Evolutionary conservation across 1,139 yeast genomes (phyloP).

Genomic region (Yarrowia galli): DNA sequence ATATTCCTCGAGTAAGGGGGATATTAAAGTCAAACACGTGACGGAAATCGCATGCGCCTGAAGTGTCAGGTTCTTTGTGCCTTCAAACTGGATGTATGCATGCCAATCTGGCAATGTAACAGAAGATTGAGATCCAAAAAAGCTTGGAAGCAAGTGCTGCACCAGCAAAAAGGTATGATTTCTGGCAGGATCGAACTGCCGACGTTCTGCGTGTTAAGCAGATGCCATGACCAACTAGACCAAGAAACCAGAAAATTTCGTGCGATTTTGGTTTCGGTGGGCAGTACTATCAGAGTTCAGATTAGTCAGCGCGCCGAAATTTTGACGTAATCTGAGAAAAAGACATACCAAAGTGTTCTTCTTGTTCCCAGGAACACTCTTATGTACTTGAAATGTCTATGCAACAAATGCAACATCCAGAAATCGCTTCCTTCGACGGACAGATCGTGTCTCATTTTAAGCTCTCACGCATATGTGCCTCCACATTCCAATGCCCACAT

Average conservation of each 20-base stretch:
- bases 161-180: slow-evolving; percentile 4
- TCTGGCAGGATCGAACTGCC: slow-evolving; percentile 97
- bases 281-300: neutral
- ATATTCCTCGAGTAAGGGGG: neutral
- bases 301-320: neutral
- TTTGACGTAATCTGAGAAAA: no score
- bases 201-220: slow-evolving; percentile 99
- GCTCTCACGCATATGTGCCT: neutral
- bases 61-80: neutral
- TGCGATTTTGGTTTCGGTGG: neutral
- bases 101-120: no score
- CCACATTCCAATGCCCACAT: neutral
- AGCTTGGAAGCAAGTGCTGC: neutral
- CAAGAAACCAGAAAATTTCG: slow-evolving; percentile 67
- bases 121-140: neutral
- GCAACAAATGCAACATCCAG: no score
- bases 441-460: neutral
- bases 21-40: slow-evolving; percentile 30
- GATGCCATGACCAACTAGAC: slow-evolving; percentile 99
- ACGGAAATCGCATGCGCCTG: neutral
- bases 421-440: neutral
- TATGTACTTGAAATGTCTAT: no score
- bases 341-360: no score
- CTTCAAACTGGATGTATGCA: neutral
- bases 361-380: no score